Percentiles rank a stretch among this genome's conserved stretches.
Conservation (phyloP, 106 monocot genomes). For the Chionographis japonica region DNA sequence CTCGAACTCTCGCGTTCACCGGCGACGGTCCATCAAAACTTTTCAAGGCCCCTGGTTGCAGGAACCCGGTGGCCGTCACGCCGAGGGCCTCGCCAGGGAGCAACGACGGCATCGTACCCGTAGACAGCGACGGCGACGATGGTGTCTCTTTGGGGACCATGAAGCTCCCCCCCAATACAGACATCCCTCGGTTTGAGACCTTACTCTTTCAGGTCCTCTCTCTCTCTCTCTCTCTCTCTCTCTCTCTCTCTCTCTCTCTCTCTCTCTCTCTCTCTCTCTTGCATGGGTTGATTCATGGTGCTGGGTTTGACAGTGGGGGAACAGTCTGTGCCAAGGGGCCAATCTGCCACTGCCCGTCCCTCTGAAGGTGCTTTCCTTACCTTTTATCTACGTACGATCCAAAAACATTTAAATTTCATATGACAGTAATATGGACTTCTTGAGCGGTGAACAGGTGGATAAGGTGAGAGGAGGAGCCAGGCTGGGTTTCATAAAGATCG, state of each 20-base stretch:
- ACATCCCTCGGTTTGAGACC: slow-evolving; percentile 42
- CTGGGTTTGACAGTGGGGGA: slow-evolving; percentile 64
- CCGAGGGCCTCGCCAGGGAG: slow-evolving; percentile 13
- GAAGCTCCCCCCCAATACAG: slow-evolving; percentile 51
- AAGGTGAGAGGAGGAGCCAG: slow-evolving; percentile 71
- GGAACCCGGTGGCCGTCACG: background rate
- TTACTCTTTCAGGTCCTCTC: slow-evolving; percentile 49
- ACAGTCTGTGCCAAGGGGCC: slow-evolving; percentile 88
- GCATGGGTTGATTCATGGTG: background rate
- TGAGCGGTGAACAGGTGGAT: slow-evolving; percentile 52
- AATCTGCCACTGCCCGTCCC: slow-evolving; percentile 81
- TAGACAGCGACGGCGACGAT: slow-evolving; percentile 20
- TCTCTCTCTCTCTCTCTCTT: background rate
- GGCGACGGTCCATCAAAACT: no score
- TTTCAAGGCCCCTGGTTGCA: no score
- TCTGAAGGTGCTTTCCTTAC: slow-evolving; percentile 47
- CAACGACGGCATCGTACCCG: slow-evolving; percentile 13
- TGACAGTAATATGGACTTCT: background rate
- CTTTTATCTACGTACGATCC: background rate
- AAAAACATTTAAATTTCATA: background rate
- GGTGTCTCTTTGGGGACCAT: slow-evolving; percentile 65
- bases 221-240: background rate
- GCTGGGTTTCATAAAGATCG: slow-evolving; percentile 56
- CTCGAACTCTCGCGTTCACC: no score
- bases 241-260: background rate